Conservation (phyloP, 1,284 basidiomycete species). For the Pyrrhoderma lamaoense region DNA sequence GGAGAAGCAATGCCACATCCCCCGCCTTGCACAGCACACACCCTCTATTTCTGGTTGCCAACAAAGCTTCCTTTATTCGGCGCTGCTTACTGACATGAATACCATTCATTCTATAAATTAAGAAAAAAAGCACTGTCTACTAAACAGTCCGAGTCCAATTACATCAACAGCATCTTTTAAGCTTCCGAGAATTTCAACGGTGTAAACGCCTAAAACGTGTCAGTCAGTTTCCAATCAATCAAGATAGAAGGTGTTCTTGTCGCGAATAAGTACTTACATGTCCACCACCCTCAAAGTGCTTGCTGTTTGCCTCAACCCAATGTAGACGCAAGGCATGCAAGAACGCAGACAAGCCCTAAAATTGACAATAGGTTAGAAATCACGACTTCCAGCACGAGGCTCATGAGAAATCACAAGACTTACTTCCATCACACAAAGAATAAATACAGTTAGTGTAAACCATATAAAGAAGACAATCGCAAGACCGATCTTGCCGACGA, state of each 20-base stretch:
- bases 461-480: constrained; percentile 70
- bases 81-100: not conserved
- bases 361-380: not conserved
- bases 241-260: constrained; percentile 24
- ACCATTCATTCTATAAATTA: not conserved
- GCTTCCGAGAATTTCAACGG: constrained; percentile 59
- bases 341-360: constrained; percentile 79
- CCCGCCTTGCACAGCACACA: not conserved
- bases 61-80: constrained; percentile 5
- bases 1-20: constrained; percentile 9
- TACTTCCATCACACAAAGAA: constrained; percentile 93
- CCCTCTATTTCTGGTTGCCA: not conserved
- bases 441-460: constrained; percentile 71
- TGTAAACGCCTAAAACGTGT: constrained; percentile 40
- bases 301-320: constrained; percentile 97
- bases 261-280: constrained; percentile 53
- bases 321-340: constrained; percentile 94
- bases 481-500: constrained; percentile 55
- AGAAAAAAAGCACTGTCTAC: constrained; percentile 7
- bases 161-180: constrained; percentile 24
- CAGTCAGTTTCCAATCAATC: constrained; percentile 21
- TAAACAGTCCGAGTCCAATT: constrained; percentile 9
- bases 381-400: not conserved
- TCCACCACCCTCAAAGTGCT: constrained; percentile 90
- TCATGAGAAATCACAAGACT: constrained; percentile 26